Base-by-base conservation (phyloP, 805 yeast genomes). In the Cyberlindnera galapagoensis region DNA sequence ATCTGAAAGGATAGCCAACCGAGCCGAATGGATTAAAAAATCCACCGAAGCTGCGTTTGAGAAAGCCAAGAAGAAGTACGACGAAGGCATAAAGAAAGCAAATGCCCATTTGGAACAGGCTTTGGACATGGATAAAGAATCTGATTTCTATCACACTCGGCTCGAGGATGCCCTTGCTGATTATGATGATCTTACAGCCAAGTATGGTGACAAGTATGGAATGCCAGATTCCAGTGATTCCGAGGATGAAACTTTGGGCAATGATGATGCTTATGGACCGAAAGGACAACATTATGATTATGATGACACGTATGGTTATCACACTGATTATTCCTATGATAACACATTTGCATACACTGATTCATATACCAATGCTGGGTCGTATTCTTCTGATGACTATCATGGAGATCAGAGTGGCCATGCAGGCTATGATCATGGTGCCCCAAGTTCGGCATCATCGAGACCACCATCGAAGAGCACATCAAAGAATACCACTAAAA, bases 21-120 rank as follows among this genome's bases (percentile, higher is more conserved):
- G 26, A 21, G 43, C 45, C 5, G 39, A 39, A 3, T 24, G 23
- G 7, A 25, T 46, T 4, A 30, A 36, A 26, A 22, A 25, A 12
- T 32, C 41, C 11, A 49, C 52, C 2, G 29, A 31, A 9, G 38
- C 26, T 5, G 49, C 49, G 0, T 26, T 44, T n/a, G 31, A 31
- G 11, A 39, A 32, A 15, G 49, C 52, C 2, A 31, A 38, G 24
- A 21, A 28, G 36, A 45, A 39, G 30, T 40, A 38, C 22, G 35
- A 35, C 4, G 38, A 42, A 8, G 23, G 33, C 3, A 18, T 38
- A 13, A 31, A 30, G 9, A 35, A 30, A 17, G 20, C 32, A 9
- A 30, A 31, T 15, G n/a, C 18, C 3, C 27, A 29, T 11, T 11
- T 22, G 10, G 30, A 27, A 10, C 38, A 36, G 15, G 42, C 43